phyloP scores from a whole-genome alignment of 345 rosid species.

The Ceriops zippeliana region DNA sequence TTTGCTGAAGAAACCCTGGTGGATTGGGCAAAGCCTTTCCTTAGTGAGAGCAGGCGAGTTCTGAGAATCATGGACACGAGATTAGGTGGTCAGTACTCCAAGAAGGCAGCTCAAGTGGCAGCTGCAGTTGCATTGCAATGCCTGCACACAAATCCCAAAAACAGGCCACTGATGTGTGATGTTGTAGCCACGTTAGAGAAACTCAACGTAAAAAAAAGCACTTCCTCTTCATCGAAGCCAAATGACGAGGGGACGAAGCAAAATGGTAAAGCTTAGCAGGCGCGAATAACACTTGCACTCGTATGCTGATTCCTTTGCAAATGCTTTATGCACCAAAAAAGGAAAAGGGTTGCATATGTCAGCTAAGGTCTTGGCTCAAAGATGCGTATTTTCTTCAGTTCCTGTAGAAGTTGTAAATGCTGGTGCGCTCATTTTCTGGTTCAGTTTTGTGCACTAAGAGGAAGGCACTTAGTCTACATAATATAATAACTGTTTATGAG shows the following conservation, averaged over 20 bases:
- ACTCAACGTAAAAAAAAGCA: conserved; percentile 25
- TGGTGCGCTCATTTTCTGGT: no score
- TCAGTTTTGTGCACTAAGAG: no score
- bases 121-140: conserved; percentile 74
- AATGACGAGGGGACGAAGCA: conserved; percentile 19
- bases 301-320: neutral
- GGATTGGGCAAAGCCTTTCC: conserved; percentile 81
- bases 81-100: conserved; percentile 80
- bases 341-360: no score
- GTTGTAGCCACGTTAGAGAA: conserved; percentile 50
- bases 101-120: conserved; percentile 69
- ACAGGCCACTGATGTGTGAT: conserved; percentile 59
- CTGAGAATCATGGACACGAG: conserved; percentile 81
- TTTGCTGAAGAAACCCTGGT: conserved; percentile 58
- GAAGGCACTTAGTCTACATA: no score
- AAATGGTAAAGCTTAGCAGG: conserved; percentile 20
- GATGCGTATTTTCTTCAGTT: no score
- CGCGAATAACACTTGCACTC: neutral
- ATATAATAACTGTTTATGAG: no score
- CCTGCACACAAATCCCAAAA: conserved; percentile 53
- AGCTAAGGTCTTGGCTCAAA: no score
- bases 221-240: conserved; percentile 17
- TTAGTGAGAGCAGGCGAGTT: conserved; percentile 54
- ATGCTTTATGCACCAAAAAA: neutral
- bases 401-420: no score